phyloP scores from a whole-genome alignment of 352 stramenopile species.

The Thraustochytrium sp. region DNA sequence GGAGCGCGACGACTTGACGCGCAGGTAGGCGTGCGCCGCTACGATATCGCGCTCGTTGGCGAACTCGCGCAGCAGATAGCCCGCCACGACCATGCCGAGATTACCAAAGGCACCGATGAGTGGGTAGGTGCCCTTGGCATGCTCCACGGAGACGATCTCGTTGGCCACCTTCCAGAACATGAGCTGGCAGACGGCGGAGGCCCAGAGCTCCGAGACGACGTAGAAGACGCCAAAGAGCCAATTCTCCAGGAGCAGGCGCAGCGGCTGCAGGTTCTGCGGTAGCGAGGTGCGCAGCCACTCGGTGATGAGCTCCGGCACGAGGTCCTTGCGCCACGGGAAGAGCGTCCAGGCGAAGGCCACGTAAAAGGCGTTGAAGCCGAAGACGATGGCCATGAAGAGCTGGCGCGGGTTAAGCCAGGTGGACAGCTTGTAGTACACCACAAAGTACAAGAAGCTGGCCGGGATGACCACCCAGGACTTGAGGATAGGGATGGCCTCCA shows the following conservation, averaged over 20 bases:
- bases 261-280: background rate
- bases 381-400: conserved; percentile 18
- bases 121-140: conserved; percentile 72
- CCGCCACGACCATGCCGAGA: conserved; percentile 22
- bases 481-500: conserved; percentile 32
- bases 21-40: conserved; percentile 16
- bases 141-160: conserved; percentile 65
- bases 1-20: background rate
- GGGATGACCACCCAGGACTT: conserved; percentile 39
- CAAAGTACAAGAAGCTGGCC: conserved; percentile 9
- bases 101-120: conserved; percentile 58
- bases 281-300: background rate
- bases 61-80: conserved; percentile 3
- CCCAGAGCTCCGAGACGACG: conserved; percentile 71
- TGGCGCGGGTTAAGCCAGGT: background rate
- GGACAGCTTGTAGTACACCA: conserved; percentile 37
- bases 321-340: background rate
- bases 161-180: conserved; percentile 82
- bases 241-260: conserved; percentile 37
- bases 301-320: background rate
- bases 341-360: conserved; percentile 2
- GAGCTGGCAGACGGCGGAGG: conserved; percentile 66
- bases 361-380: conserved; percentile 34
- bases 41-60: conserved; percentile 33
- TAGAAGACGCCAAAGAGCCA: conserved; percentile 67